Evolutionary conservation across 306 rosid genomes (phyloP), one percentile per base, ranked within the genome.

Genomic region (Lathyrus sativus): DNA sequence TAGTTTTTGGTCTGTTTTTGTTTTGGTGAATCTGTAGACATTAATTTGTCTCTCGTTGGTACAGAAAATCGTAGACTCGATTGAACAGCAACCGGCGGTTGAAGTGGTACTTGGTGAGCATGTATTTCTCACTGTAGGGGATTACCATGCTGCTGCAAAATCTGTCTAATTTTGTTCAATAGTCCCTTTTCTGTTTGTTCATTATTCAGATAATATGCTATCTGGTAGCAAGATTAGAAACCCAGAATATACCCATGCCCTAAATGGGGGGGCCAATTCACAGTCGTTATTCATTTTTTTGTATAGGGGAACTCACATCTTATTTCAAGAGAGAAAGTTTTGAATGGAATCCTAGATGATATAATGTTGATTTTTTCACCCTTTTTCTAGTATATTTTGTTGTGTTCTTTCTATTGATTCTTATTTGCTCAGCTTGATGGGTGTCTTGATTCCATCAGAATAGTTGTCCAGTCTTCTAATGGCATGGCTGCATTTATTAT

Each of bases 41-140:
- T 50, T 72, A 9, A 69, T 72, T 55, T 38, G 56, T 10, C 5
- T 28, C 26, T 28, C 8, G 3, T 17, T 74, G 14, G 41, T 86
- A 79, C 88, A 90, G 98, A 80, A 82, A 62, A 71, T 57, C 7
- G 78, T 88, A 29, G 85, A 82, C 62, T 73, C 80, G 59, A 81
- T 90, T 28, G 97, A 90, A 31, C 78, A 76, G 8, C 74, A 68
- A 54, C 91, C 96, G 31, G 68, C 83, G 3, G 85, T 61, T 33
- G 83, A 78, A 55, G 81, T 90, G 68, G 77, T 79, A 48, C 79
- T 85, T 71, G 86, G 87, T 19, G 71, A 79, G 57, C 96, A 93
- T 22, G 73, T 88, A 53, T 88, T 80, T 77, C 76, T 90, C 69
- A 80, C 86, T 0, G 87, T 84, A 5, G 96, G 93, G 28, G 98